A percentile compares a stretch with the other conserved stretches of the same genome.
These are phyloP conservation scores for Gracilaria gracilis DNA, from an alignment of 23 red algal genomes.

Conservation along the genomic window DNA sequence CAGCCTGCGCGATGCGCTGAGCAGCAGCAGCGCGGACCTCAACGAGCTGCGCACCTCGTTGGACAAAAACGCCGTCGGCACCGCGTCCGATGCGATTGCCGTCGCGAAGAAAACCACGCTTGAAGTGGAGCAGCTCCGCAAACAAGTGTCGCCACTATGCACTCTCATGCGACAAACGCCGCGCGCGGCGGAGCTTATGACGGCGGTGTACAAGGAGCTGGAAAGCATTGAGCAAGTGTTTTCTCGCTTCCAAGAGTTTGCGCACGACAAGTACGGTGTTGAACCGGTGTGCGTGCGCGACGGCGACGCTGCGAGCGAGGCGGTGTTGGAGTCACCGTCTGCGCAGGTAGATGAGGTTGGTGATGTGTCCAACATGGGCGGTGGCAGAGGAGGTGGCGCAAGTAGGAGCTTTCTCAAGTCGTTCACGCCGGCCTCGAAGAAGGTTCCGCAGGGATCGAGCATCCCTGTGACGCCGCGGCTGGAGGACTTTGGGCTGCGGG, in stretches of 20 bases:
- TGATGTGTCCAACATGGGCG: not conserved
- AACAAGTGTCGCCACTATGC: constrained; percentile 8
- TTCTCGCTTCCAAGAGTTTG: constrained; percentile 16
- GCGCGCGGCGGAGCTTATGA: constrained; percentile 20
- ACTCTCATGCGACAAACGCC: constrained; percentile 35
- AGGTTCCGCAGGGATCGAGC: not conserved
- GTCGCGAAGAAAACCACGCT: constrained; percentile 6
- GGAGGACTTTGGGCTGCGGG: constrained; percentile 52
- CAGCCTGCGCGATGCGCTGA: constrained; percentile 17
- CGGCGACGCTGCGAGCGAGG: not conserved
- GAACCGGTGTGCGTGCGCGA: not conserved
- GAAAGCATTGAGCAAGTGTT: constrained; percentile 45
- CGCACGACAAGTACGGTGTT: constrained; percentile 30
- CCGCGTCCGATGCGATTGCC: constrained; percentile 14
- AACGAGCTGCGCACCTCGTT: constrained; percentile 3
- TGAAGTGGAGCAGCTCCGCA: constrained; percentile 50
- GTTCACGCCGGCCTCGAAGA: not conserved
- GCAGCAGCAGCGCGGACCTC: constrained; percentile 15
- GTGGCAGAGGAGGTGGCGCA: not conserved
- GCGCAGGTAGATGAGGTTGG: not conserved
- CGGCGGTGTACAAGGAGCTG: constrained; percentile 15
- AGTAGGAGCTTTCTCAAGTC: not conserved
- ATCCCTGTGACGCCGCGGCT: constrained; percentile 52
- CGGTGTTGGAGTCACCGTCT: not conserved
- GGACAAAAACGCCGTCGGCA: constrained; percentile 17